Conservation (phyloP, 2,329 filamentous ascomycete species). For the Talaromyces piceae region DNA sequence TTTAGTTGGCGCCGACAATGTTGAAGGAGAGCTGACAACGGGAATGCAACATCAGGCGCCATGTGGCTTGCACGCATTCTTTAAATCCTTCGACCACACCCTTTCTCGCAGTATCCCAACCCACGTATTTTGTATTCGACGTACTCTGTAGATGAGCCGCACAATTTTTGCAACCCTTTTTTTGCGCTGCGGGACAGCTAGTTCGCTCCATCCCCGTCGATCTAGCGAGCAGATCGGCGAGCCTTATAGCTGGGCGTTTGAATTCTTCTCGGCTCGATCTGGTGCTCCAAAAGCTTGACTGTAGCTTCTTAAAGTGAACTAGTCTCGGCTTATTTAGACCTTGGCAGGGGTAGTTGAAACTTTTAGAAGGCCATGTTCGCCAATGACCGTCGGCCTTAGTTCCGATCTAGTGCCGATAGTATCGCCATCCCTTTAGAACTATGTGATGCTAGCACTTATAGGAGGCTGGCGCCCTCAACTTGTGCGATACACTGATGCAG, state of each 20-base stretch:
- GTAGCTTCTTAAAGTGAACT: no score
- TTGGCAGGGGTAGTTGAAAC: neutral
- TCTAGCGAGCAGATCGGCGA: neutral
- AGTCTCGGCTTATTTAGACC: neutral
- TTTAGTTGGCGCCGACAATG: neutral
- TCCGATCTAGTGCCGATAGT: neutral
- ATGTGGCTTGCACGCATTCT: neutral
- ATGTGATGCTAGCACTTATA: neutral
- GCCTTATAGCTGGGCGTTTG: neutral
- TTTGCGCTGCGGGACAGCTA: no score
- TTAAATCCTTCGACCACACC: no score
- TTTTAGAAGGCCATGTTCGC: neutral
- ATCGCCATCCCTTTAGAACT: no score
- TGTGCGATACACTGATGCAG: neutral
- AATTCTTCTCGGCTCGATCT: neutral
- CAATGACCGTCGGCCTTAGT: neutral
- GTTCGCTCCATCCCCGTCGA: neutral
- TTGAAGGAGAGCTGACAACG: neutral
- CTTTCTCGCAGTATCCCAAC: no score
- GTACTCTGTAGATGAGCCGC: no score
- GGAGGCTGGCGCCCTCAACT: neutral
- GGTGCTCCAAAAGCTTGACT: no score
- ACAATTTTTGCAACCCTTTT: slow-evolving; percentile 44
- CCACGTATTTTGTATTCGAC: no score
- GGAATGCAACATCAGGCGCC: neutral